A percentile compares a stretch with the other conserved stretches of the same genome.
Evolutionary conservation across 1,139 yeast species (phyloP).

Genomic region (Zygoascus hellenicus): DNA sequence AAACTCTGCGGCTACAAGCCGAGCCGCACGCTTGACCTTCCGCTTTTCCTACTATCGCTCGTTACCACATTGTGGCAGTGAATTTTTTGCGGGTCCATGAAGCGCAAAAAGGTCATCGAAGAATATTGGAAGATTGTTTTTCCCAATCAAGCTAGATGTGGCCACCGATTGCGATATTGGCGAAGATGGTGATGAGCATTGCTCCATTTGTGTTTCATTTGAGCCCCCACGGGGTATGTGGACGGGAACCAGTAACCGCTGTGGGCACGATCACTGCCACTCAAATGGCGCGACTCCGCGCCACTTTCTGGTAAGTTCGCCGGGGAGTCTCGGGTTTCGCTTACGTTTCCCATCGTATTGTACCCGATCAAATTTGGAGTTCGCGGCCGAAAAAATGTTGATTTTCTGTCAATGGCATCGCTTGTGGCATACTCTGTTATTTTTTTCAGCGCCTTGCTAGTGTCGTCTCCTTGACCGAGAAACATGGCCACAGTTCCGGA

Average conservation of each 20-base stretch:
- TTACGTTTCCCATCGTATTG: constrained; percentile 31
- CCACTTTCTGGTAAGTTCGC: background rate
- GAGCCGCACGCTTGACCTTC: no score
- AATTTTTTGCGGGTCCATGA: no score
- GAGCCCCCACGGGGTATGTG: background rate
- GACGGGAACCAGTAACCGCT: constrained; percentile 1
- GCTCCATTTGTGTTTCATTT: no score
- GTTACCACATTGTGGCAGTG: no score
- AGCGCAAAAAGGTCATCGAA: no score
- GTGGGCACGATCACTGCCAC: constrained; percentile 2
- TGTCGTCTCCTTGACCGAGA: constrained; percentile 51
- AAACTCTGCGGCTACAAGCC: no score
- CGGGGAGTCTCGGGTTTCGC: background rate
- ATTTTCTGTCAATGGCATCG: constrained; percentile 27
- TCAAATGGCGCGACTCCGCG: background rate
- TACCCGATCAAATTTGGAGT: constrained; percentile 45
- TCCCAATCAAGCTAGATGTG: no score
- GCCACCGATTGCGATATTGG: no score
- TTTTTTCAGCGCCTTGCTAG: constrained; percentile 29
- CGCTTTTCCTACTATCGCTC: no score
- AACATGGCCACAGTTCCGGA: constrained; percentile 66
- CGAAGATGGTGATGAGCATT: no score
- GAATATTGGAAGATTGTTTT: no score
- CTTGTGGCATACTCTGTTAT: constrained; percentile 21
- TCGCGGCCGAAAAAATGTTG: constrained; percentile 38